Base-by-base conservation (phyloP, 75 land plant species). In the Selaginella moellendorffii region DNA sequence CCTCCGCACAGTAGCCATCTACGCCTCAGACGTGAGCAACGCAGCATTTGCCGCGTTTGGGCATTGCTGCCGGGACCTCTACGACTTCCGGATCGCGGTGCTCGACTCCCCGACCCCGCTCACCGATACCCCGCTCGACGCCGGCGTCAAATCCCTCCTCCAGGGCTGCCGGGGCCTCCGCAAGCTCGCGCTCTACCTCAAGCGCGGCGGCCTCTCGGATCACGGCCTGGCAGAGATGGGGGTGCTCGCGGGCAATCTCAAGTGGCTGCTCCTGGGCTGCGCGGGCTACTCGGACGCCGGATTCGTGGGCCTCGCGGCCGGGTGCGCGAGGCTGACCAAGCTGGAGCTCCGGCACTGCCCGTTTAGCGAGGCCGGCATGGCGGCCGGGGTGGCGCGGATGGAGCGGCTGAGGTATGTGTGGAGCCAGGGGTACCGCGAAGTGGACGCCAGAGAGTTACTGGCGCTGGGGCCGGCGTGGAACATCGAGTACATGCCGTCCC, bases 121-220 rank as follows among this genome's bases (percentile, higher is more conserved):
- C 22, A 29, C 88, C 30, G 99, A 90, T 22, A 68, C 84, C 31
- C 99, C 99, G 14, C 81, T 95, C n/a, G 99, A 95, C 71, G 78
- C 82, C 71, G 99, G 99, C 21, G 83, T 95, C 0, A 79, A 76
- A 63, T 62, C 78, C 19, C 68, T 95, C 19, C 31, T 95, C 56
- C 78, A 52, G 30, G 91, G 97, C 0, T 95, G 99, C 54, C 65
- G 69, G 29, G 80, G 76, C 54, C 75, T 95, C 23, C 67, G 65
- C 31, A 79, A 87, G 23, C 78, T 95, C 69, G 85, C 84, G 1
- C 69, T 89, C 12, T 95, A 95, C 29, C 69, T 82, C 2, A 36
- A 36, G 14, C 46, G 10, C 10, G 90, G 96, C 18, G 87, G 76
- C 0, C 72, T 95, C 36, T 79, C 91, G 2, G 96, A 95, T 68